Conservation (phyloP, 2,329 filamentous ascomycete genomes). For the Madurella fahalii region DNA sequence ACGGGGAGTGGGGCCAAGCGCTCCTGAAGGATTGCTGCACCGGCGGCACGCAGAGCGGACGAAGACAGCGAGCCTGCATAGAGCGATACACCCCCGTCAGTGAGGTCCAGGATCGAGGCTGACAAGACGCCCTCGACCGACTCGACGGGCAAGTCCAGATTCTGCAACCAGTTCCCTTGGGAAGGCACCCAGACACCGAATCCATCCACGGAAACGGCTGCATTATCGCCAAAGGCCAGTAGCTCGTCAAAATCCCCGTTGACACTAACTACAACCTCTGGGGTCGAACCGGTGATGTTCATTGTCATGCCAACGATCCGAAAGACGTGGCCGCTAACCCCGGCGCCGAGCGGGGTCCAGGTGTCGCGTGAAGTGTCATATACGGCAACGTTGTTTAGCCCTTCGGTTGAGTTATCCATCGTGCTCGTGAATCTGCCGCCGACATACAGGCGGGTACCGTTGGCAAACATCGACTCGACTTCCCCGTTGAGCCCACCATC, state of each 20-base stretch:
- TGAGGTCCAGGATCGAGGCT: conserved; percentile 60
- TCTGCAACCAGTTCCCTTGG: conserved; percentile 79
- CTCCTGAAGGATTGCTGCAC: conserved; percentile 62
- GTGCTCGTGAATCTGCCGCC: conserved; percentile 83
- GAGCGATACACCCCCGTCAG: conserved; percentile 57
- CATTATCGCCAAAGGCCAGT: conserved; percentile 60
- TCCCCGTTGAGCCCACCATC: conserved; percentile 75
- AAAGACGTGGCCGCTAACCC: conserved; percentile 74
- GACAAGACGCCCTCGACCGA: conserved; percentile 69
- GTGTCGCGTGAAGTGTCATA: conserved; percentile 65
- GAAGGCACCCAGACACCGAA: conserved; percentile 94
- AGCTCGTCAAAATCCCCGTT: conserved; percentile 76
- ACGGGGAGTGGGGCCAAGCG: conserved; percentile 56
- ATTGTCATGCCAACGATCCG: conserved; percentile 72
- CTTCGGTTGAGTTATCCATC: conserved; percentile 53
- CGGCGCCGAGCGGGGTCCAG: conserved; percentile 79
- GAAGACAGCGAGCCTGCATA: conserved; percentile 83
- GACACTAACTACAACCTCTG: conserved; percentile 72
- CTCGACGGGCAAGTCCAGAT: conserved; percentile 62
- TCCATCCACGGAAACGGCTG: conserved; percentile 60
- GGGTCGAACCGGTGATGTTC: conserved; percentile 66
- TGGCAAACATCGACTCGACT: conserved; percentile 67
- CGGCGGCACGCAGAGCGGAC: conserved; percentile 66
- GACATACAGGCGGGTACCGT: conserved; percentile 67
- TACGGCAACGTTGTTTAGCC: conserved; percentile 69